Evolutionary conservation across 2,329 filamentous ascomycete genomes (phyloP).

Genomic region (Botrytis fabae): DNA sequence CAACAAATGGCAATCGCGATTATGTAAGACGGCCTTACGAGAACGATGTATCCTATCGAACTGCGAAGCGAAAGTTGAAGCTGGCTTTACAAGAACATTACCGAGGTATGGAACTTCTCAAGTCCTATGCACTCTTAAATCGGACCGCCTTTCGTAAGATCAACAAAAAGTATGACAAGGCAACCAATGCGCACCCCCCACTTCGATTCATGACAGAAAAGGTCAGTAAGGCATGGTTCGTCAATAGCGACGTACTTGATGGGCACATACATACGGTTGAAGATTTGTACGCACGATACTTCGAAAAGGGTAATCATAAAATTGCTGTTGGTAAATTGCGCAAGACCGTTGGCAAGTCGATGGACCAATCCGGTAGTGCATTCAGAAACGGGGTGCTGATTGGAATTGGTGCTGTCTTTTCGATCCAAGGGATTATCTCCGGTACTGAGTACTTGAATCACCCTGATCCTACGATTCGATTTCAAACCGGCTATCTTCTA

Average conservation of each 20-base stretch:
- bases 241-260: slow-evolving; percentile 83
- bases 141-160: slow-evolving; percentile 94
- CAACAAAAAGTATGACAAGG: slow-evolving; percentile 98
- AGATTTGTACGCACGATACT: slow-evolving; percentile 91
- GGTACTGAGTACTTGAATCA: slow-evolving; percentile 54
- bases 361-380: slow-evolving; percentile 56
- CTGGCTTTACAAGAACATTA: slow-evolving; percentile 91
- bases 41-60: slow-evolving; percentile 75
- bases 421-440: slow-evolving; percentile 64
- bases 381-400: slow-evolving; percentile 66
- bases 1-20: slow-evolving; percentile 45
- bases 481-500: slow-evolving; percentile 67
- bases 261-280: slow-evolving; percentile 78
- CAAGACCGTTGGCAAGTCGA: slow-evolving; percentile 61
- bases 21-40: slow-evolving; percentile 50
- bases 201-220: slow-evolving; percentile 87
- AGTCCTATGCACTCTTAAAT: slow-evolving; percentile 87
- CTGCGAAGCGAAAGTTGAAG: slow-evolving; percentile 90
- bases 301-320: slow-evolving; percentile 91
- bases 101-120: slow-evolving; percentile 84
- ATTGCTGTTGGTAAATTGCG: slow-evolving; percentile 85
- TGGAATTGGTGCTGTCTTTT: slow-evolving; percentile 66
- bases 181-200: slow-evolving; percentile 73
- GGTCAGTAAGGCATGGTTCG: slow-evolving; percentile 88
- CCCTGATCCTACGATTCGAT: slow-evolving; percentile 49